phyloP scores from a whole-genome alignment of 345 rosid species.

The Zanthoxylum bungeanum region DNA sequence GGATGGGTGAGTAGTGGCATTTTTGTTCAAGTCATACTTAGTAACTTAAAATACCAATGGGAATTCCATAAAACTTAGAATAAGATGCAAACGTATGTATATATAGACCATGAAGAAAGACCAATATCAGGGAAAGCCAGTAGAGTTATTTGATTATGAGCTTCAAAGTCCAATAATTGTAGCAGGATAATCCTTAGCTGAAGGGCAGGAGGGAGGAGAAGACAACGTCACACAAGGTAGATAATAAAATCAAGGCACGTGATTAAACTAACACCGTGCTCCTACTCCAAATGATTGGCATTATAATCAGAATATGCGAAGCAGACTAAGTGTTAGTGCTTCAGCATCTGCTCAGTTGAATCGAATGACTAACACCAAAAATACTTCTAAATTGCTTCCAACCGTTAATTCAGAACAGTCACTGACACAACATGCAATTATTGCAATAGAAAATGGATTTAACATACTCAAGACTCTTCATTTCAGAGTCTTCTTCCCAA shows the following conservation, averaged over 20 bases:
- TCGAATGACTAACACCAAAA: not conserved
- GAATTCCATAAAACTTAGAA: not conserved
- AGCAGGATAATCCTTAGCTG: not conserved
- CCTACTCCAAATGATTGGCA: not conserved
- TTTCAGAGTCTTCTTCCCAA: constrained; percentile 97
- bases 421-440: not conserved
- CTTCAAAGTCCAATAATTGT: constrained; percentile 3
- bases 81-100: not conserved
- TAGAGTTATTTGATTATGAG: not conserved
- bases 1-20: not conserved
- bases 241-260: not conserved
- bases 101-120: not conserved
- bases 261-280: not conserved
- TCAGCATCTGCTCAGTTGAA: not conserved
- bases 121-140: not conserved
- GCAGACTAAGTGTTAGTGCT: not conserved
- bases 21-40: not conserved
- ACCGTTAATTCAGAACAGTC: not conserved
- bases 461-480: constrained; percentile 90
- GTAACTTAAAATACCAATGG: not conserved
- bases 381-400: not conserved
- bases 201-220: not conserved
- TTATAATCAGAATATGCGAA: not conserved
- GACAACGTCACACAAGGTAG: not conserved
- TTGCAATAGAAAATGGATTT: not conserved